Base-by-base conservation (phyloP, 768 basidiomycete species). In the Podaxis sp. region DNA sequence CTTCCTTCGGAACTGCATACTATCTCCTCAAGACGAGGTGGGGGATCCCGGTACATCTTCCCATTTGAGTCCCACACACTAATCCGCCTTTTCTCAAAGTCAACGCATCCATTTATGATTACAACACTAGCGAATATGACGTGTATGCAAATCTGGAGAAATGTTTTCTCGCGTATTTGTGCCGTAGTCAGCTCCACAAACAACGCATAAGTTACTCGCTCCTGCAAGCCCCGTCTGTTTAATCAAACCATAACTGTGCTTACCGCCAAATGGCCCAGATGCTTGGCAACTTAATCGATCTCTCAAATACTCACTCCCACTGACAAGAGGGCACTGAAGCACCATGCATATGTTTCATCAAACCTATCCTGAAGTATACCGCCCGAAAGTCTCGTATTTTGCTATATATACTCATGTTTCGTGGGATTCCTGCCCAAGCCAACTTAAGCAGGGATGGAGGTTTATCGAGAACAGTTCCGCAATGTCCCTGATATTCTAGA, bases 121-220 rank as follows among this genome's bases (percentile, higher is more conserved):
- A 63, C 21, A 13, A 55, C 66, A 27, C 58, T 64, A 44, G 50
- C 65, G 50, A 44, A 52, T 16, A 36, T 56, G 55, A 36, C 53
- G 48, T 28, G 36, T 35, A 50, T 50, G 21, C 63, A 35, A 46
- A 73, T 58, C 63, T 64, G 1, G 59, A 70, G 11, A 77, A 77
- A 62, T 75, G 69, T 55, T 93, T 81, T 70, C 72, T 94, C 18
- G 78, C 89, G 18, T 93, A 91, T 70, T 77, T 93, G 18, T 91
- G 91, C 11, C 91, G 93, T 69, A 90, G 89, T 63, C 89, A 90
- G 2, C 88, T 90, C 64, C 90, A 93, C 72, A 93, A 91, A 71
- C 90, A 93, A 73, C 86, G 91, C 36, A 91, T 94, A 64, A 87
- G 90, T 16, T 81, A 32, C 32, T 32, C 90, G 2, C 79, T 93